Conservation (phyloP, 2,329 filamentous ascomycete genomes). For the Zopfia rhizophila region DNA sequence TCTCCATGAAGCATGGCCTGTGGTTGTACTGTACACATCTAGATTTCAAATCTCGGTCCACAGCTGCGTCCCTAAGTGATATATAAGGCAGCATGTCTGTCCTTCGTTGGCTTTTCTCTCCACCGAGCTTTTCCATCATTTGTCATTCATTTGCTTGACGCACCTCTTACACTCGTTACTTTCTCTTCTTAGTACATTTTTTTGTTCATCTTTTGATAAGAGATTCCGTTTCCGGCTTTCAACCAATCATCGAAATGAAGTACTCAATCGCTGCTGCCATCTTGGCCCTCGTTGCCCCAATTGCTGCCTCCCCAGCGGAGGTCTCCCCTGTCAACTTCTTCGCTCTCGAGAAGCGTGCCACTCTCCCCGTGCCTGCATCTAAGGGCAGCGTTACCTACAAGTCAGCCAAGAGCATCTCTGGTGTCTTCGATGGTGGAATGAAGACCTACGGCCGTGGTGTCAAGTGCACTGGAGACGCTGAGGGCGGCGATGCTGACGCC, state of each 20-base stretch:
- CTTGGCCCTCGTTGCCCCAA: constrained; percentile 38
- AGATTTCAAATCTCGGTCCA: no score
- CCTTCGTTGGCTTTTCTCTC: no score
- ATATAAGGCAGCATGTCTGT: no score
- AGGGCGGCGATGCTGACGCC: constrained; percentile 59
- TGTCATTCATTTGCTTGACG: no score
- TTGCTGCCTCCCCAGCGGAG: constrained; percentile 40
- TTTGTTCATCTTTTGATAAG: no score
- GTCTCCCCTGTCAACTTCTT: constrained; percentile 34
- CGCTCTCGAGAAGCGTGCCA: constrained; percentile 42
- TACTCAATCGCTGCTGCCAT: constrained; percentile 41
- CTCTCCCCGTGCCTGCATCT: constrained; percentile 42
- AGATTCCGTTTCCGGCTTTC: constrained; percentile 14
- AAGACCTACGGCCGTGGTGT: constrained; percentile 48
- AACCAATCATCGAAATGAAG: constrained; percentile 43
- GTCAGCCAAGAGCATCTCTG: constrained; percentile 32
- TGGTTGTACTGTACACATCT: no score
- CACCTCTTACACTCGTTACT: no score
- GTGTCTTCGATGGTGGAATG: constrained; percentile 45
- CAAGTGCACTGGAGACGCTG: constrained; percentile 55
- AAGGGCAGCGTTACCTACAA: constrained; percentile 44
- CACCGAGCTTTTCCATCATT: no score
- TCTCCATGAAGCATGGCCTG: no score
- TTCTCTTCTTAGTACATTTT: no score
- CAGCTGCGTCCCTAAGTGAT: no score